Conservation (phyloP, 192 early-diverging fungal genomes). For the Coemansia aciculifera region DNA sequence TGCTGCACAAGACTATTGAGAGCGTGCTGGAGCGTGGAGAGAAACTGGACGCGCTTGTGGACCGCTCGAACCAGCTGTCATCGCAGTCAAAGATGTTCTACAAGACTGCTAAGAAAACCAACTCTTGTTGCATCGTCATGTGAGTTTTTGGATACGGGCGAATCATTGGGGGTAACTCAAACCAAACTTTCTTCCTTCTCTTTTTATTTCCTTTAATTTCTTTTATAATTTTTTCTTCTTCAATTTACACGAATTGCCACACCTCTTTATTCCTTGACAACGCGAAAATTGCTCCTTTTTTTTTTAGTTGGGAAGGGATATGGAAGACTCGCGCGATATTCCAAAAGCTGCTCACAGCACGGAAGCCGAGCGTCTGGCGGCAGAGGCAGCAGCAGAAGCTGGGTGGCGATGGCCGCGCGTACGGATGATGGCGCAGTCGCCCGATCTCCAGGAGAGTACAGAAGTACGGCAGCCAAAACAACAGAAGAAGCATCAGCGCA, state of each 20-base stretch:
- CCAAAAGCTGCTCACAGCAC: slow-evolving; percentile 11
- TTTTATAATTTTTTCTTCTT: slow-evolving; percentile 5
- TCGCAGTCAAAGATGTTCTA: slow-evolving; percentile 94
- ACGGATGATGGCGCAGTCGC: slow-evolving; percentile 53
- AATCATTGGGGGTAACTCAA: not conserved
- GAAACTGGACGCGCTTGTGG: slow-evolving; percentile 85
- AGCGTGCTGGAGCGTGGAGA: slow-evolving; percentile 84
- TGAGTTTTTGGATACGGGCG: slow-evolving; percentile 11
- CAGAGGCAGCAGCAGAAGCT: slow-evolving; percentile 36
- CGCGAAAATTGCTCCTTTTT: no score
- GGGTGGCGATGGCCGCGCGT: slow-evolving; percentile 52
- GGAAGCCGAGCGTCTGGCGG: slow-evolving; percentile 40
- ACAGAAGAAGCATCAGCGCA: not conserved
- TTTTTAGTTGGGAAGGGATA: no score
- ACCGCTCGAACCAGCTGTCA: slow-evolving; percentile 79
- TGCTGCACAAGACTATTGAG: slow-evolving; percentile 95
- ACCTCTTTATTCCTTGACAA: not conserved
- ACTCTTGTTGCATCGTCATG: slow-evolving; percentile 54
- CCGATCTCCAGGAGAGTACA: slow-evolving; percentile 23
- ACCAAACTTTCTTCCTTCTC: not conserved
- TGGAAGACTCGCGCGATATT: slow-evolving; percentile 26
- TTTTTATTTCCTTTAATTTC: not conserved
- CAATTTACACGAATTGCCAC: not conserved
- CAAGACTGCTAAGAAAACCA: slow-evolving; percentile 90
- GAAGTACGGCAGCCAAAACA: slow-evolving; percentile 2